Base-by-base conservation (phyloP, 495 filamentous ascomycete genomes). In the Acidiella bohemica region DNA sequence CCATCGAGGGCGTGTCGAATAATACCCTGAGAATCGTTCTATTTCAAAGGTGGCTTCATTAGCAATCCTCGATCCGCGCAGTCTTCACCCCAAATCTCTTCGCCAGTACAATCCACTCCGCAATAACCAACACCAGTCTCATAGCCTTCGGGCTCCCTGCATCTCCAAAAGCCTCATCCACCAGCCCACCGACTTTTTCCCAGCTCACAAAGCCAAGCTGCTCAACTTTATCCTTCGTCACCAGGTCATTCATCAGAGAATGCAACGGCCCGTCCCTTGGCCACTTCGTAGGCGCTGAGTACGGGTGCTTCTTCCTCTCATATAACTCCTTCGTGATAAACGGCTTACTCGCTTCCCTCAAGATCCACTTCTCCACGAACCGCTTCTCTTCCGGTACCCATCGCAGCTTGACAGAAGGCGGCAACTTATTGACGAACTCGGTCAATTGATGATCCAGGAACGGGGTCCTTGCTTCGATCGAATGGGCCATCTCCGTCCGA, bases 361-460 rank as follows among this genome's bases (percentile, higher is more conserved):
- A 56, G 36, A 72, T 64, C 53, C 63, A 67, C 36, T 71, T 71
- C 49, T 70, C 66, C 4, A 46, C 43, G 27, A 66, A 59, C 3
- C 28, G 17, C 5, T 34, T 16, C 19, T 47, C 34, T 4, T 21
- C 39, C 19, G 39, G 22, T 33, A 56, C 47, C 42, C 58, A 67
- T 5, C 50, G 46, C 13, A 71, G 46, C 45, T 71, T 72, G 27
- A 70, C 32, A 31, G 59, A 65, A 0, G 66, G 66, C 5, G 68
- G 69, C 3, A 71, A 50, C 1, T 32, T 28, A 41, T 68, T 69
- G 14, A 61, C 60, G 39, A 66, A 71, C 42, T 68, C 64, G 3
- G 66, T 62, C 2, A 72, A 47, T 4, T 61, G 49, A 39, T 72
- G 69, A 41, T 74, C 69, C 5, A 72, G 58, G 44, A 71, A 72